Conservation (phyloP, 768 basidiomycete genomes). For the Royoungia palumana region DNA sequence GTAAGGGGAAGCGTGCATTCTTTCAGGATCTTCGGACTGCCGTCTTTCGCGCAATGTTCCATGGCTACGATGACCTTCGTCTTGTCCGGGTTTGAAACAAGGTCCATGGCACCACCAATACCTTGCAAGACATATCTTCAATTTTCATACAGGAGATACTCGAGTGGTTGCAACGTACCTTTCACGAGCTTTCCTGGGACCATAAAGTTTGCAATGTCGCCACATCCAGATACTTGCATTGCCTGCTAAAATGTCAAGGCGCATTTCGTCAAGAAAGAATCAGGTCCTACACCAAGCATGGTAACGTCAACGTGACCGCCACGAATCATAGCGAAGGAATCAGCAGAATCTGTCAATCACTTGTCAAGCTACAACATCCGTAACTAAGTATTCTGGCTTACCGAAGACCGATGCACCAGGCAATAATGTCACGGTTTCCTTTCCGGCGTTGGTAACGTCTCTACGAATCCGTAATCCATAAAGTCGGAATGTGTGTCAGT, state of each 20-base stretch:
- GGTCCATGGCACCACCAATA: conserved; percentile 93
- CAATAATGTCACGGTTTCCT: conserved; percentile 87
- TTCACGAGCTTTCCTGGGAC: conserved; percentile 90
- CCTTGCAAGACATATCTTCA: conserved; percentile 40
- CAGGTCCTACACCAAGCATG: conserved; percentile 73
- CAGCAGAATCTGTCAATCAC: conserved; percentile 57
- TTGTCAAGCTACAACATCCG: conserved; percentile 20
- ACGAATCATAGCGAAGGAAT: conserved; percentile 95
- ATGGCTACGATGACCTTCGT: conserved; percentile 86
- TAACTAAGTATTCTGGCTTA: conserved; percentile 51
- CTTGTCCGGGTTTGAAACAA: conserved; percentile 90
- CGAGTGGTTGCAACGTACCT: conserved; percentile 37
- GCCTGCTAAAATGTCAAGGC: conserved; percentile 47
- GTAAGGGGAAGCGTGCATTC: conserved; percentile 82
- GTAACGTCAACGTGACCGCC: conserved; percentile 92
- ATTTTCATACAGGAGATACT: conserved; percentile 34
- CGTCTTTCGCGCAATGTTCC: conserved; percentile 88
- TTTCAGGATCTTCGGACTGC: conserved; percentile 79
- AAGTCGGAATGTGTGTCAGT: conserved; percentile 38
- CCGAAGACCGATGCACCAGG: conserved; percentile 90
- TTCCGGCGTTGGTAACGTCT: conserved; percentile 89
- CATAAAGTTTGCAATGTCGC: conserved; percentile 97
- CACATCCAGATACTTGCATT: conserved; percentile 87
- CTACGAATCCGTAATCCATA: conserved; percentile 31
- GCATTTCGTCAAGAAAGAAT: conserved; percentile 38